phyloP scores from a whole-genome alignment of 2,329 filamentous ascomycete genomes.

The Penicillium sclerotigenum region DNA sequence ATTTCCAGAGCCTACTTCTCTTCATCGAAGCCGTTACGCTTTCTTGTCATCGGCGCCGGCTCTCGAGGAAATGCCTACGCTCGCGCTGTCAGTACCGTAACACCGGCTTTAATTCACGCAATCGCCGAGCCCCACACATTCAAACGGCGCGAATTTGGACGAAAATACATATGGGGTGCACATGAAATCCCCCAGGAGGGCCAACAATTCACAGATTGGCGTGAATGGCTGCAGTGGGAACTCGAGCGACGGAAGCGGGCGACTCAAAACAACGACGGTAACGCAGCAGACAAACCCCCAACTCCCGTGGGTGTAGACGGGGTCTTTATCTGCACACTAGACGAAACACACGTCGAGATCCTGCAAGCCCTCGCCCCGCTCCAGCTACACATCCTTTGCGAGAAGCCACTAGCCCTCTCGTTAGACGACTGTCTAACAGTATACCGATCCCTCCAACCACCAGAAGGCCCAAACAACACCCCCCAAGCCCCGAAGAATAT shows the following conservation, averaged over 20 bases:
- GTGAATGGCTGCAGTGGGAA: conserved; percentile 73
- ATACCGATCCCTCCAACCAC: conserved; percentile 42
- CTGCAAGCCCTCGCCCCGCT: conserved; percentile 67
- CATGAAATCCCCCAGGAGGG: conserved; percentile 50
- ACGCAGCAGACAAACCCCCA: conserved; percentile 34
- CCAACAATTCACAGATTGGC: conserved; percentile 71
- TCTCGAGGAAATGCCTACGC: conserved; percentile 75
- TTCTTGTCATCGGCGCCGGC: conserved; percentile 79
- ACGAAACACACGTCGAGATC: conserved; percentile 83
- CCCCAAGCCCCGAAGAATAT: conserved; percentile 46
- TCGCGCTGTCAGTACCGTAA: conserved; percentile 61
- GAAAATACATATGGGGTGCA: conserved; percentile 68
- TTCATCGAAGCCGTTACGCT: conserved; percentile 48
- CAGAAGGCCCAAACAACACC: conserved; percentile 16
- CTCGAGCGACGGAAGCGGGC: conserved; percentile 53
- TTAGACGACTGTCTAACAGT: conserved; percentile 75
- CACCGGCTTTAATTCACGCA: conserved; percentile 67
- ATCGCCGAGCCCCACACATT: conserved; percentile 78
- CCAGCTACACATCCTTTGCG: conserved; percentile 82
- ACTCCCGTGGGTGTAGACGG: conserved; percentile 58
- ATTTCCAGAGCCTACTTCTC: background rate
- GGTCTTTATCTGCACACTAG: conserved; percentile 71
- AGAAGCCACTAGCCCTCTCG: conserved; percentile 86
- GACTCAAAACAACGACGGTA: conserved; percentile 26
- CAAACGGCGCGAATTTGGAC: conserved; percentile 70